Percentiles rank a stretch among this genome's conserved stretches.
Conservation (phyloP, 2,329 filamentous ascomycete species). For the Fusarium sp. region DNA sequence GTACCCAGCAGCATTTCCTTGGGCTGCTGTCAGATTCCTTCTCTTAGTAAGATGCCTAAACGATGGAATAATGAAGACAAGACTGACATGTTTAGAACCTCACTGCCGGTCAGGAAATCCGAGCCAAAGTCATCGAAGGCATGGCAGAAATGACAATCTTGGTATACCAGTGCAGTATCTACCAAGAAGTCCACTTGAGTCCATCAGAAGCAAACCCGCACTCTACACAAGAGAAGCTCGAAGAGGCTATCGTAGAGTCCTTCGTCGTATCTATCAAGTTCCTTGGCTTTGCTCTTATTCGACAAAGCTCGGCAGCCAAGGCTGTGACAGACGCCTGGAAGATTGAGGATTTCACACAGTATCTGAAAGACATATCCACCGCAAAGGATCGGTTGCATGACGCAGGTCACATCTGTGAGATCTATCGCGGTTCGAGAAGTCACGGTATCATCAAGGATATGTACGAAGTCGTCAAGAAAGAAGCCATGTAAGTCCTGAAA, state of each 20-base stretch:
- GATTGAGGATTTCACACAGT: not conserved
- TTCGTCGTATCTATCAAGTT: not conserved
- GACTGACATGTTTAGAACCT: not conserved
- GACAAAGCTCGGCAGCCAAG: not conserved
- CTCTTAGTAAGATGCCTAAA: too few relatives aligned
- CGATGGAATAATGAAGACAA: too few relatives aligned
- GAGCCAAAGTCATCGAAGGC: not conserved
- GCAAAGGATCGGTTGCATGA: not conserved
- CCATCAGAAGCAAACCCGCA: accelerated
- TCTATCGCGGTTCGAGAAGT: not conserved
- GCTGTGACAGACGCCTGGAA: not conserved
- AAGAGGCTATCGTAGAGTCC: accelerated
- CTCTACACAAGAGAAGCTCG: accelerated
- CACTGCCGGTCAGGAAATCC: not conserved
- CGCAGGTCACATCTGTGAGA: not conserved
- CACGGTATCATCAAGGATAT: not conserved
- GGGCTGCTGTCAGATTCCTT: not conserved
- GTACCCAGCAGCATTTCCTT: too few relatives aligned
- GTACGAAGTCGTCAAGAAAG: accelerated
- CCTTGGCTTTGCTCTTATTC: not conserved
- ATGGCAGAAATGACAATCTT: not conserved
- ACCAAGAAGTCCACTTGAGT: not conserved
- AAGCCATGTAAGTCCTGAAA: not conserved
- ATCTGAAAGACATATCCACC: not conserved
- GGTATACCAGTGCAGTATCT: not conserved